These are phyloP conservation scores for Whalleya microplaca DNA, from an alignment of 2,329 filamentous ascomycete genomes.

Conservation along the genomic window DNA sequence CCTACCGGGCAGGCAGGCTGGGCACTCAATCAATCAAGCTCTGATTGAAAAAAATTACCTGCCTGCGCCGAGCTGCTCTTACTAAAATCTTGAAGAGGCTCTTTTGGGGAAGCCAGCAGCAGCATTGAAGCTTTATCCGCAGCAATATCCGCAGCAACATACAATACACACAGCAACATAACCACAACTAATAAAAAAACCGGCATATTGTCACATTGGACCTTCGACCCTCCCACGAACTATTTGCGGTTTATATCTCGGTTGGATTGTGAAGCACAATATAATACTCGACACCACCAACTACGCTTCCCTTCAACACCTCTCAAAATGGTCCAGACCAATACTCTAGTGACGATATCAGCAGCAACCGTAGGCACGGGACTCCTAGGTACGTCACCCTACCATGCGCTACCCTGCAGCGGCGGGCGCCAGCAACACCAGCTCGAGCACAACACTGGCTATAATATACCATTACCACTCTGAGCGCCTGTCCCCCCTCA, in stretches of 20 bases:
- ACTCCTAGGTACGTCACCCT: slow-evolving; percentile 55
- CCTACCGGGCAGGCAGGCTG: too few relatives aligned
- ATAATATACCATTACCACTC: neutral
- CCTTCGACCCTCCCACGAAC: neutral
- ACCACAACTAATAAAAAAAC: neutral
- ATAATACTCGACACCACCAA: neutral
- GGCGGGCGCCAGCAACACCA: neutral
- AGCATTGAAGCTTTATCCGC: too few relatives aligned
- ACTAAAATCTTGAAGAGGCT: neutral
- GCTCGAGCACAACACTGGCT: neutral
- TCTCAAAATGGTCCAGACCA: slow-evolving; percentile 51
- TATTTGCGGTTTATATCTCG: neutral
- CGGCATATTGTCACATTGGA: neutral
- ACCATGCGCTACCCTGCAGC: slow-evolving; percentile 2
- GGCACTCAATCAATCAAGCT: slow-evolving; percentile 20
- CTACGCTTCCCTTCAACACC: slow-evolving; percentile 1
- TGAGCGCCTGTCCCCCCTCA: too few relatives aligned
- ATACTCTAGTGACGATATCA: slow-evolving; percentile 62
- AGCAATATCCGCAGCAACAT: too few relatives aligned
- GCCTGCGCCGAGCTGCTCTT: neutral
- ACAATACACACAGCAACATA: neutral
- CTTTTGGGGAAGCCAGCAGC: neutral
- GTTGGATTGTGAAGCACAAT: neutral
- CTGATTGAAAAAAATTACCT: slow-evolving; percentile 24
- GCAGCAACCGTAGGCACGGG: slow-evolving; percentile 64